Evolutionary conservation across 371 early-diverging fungal genomes (phyloP), one percentile per base, ranked within the genome.

Genomic region (Rhizopus microsporus): DNA sequence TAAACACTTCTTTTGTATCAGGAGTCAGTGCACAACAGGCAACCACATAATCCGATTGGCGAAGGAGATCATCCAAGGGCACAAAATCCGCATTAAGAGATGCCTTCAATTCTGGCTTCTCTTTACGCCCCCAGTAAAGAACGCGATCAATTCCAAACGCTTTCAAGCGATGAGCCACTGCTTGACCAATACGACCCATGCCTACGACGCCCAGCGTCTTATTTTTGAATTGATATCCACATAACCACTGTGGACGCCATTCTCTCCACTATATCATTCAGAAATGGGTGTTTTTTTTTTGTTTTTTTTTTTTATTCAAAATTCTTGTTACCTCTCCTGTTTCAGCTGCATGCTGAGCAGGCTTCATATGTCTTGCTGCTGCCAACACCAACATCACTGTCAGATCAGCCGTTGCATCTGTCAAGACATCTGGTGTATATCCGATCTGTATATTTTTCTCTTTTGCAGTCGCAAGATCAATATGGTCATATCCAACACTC

Each of bases 181-280:
- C 93, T 35, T 70, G 67, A 8, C 95, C 95, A 55, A 94, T 93
- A 32, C 93, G 81, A 0, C 95, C 95, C 39, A 93, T 59, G 0
- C 95, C 95, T 30, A 94, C 82, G 47, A 95, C 80, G 0, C 95
- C 95, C 15, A 94, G 69, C 0, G 91, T 88, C 59, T 93, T 93
- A 42, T 75, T 78, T 3, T 81, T 80, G 43, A 95, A 75, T 67
- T 90, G 90, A 4, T 72, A 69, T 34, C 95, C 95, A 33, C 86
- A 77, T 33, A 93, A 63, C 88, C 91, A 89, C 9, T 76, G 77
- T 3, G 88, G 87, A 52, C 80, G 68, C 90, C 90, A 90, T 31
- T 69, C 63, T 32, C 80, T 71, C 90, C 90, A 91, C 62, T 83
- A 37, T 23, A 37, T 12, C 23, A 17, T 23, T 23, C 23, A 23